Percentiles rank a stretch among this genome's conserved stretches.
These are phyloP conservation scores for Fusarium ramigenum DNA, from an alignment of 2,329 filamentous ascomycete species.

Conservation along the genomic window DNA sequence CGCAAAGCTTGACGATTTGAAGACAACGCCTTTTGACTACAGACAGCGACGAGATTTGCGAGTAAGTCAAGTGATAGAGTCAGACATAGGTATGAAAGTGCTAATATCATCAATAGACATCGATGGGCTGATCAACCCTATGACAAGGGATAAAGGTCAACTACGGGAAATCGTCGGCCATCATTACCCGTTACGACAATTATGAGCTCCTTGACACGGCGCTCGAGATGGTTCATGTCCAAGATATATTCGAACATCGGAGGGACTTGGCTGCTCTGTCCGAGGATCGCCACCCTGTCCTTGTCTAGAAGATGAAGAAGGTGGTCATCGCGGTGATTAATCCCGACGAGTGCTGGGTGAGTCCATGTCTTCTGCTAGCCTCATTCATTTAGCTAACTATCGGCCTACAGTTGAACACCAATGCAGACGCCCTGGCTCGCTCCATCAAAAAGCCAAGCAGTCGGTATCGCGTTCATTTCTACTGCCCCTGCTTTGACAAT, in stretches of 20 bases:
- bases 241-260: not conserved
- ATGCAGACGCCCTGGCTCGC: too few relatives aligned
- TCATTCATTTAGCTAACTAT: too few relatives aligned
- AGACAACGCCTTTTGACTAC: not conserved
- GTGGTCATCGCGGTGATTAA: fast-evolving
- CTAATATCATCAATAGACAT: not conserved
- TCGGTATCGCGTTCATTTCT: too few relatives aligned
- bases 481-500: too few relatives aligned
- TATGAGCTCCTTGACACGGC: not conserved
- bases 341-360: too few relatives aligned
- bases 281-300: too few relatives aligned
- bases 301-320: not conserved
- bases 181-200: not conserved
- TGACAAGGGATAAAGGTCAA: not conserved
- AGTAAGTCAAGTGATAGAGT: not conserved
- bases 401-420: too few relatives aligned
- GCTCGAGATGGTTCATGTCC: not conserved
- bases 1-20: not conserved
- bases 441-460: too few relatives aligned
- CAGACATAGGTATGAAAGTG: fast-evolving
- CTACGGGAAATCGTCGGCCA: fast-evolving
- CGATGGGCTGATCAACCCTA: not conserved
- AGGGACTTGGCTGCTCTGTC: too few relatives aligned
- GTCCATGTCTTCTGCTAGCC: too few relatives aligned
- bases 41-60: not conserved